Conservation (phyloP, 2,329 filamentous ascomycete genomes). For the Pseudogymnoascus sp. region DNA sequence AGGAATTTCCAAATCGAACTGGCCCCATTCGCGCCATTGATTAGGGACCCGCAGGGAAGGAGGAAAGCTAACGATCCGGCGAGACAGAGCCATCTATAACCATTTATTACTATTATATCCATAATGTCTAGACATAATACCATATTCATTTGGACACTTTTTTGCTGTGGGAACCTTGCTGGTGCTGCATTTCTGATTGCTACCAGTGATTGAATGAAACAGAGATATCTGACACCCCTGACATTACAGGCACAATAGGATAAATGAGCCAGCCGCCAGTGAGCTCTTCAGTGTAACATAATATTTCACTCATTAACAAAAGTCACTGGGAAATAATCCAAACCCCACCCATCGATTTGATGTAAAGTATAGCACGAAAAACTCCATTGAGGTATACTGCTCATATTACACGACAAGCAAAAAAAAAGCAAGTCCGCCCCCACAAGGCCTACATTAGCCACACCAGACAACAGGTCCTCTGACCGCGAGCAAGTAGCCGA, state of each 20-base stretch:
- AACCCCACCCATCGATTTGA: neutral
- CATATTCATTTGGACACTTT: neutral
- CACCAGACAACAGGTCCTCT: neutral
- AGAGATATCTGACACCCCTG: neutral
- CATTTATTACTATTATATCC: neutral
- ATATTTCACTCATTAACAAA: neutral
- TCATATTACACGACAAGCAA: constrained; percentile 11
- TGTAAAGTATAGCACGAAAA: neutral
- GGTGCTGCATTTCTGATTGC: neutral
- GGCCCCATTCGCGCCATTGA: neutral
- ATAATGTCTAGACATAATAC: neutral
- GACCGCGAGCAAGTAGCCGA: neutral
- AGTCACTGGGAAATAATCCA: neutral
- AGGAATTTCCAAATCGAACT: neutral
- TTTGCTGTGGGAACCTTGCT: neutral
- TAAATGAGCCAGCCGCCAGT: neutral
- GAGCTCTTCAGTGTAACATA: neutral
- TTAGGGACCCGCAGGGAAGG: neutral
- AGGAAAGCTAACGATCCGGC: neutral
- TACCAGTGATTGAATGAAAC: neutral
- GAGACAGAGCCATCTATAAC: neutral
- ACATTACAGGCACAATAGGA: neutral
- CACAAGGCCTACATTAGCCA: constrained; percentile 3
- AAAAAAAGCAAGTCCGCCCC: neutral
- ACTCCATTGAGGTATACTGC: constrained; percentile 8